A percentile compares a stretch with the other conserved stretches of the same genome.
Evolutionary conservation across 2,329 filamentous ascomycete genomes (phyloP).

Genomic region (Cercospora canescens): DNA sequence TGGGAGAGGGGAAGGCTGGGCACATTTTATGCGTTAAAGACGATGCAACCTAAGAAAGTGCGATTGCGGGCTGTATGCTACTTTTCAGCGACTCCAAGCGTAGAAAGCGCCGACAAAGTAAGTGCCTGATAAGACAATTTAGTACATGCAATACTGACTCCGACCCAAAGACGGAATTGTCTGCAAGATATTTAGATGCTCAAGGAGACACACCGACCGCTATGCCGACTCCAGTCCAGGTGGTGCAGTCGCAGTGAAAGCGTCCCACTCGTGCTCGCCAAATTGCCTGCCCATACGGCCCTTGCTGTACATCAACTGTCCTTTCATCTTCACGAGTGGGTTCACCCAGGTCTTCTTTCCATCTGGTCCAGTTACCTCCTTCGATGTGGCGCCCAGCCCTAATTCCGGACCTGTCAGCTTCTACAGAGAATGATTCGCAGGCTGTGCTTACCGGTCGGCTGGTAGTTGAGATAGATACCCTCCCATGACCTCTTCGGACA

Average conservation of each 20-base stretch:
- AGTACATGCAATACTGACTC: neutral
- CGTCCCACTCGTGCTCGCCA: slow-evolving; percentile 5
- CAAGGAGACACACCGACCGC: neutral
- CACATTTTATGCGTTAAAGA: neutral
- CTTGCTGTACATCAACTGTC: slow-evolving; percentile 17
- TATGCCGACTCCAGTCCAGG: neutral
- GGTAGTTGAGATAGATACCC: slow-evolving; percentile 19
- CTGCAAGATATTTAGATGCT: neutral
- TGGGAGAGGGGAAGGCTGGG: neutral
- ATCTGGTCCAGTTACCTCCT: slow-evolving; percentile 9
- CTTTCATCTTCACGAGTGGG: slow-evolving; percentile 16
- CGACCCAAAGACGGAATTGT: neutral
- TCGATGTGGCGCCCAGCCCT: slow-evolving; percentile 16
- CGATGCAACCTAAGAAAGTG: neutral
- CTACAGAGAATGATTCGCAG: neutral
- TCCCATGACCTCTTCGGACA: slow-evolving; percentile 17
- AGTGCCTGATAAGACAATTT: neutral
- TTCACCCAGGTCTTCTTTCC: slow-evolving; percentile 17
- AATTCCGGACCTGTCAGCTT: neutral
- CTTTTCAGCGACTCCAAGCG: neutral
- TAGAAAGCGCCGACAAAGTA: neutral
- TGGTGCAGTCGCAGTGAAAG: neutral
- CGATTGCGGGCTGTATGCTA: neutral
- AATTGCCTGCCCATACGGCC: slow-evolving; percentile 15
- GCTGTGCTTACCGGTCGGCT: slow-evolving; percentile 7